Conservation (phyloP, 139 green algal genomes). For the Chlorella ohadii region DNA sequence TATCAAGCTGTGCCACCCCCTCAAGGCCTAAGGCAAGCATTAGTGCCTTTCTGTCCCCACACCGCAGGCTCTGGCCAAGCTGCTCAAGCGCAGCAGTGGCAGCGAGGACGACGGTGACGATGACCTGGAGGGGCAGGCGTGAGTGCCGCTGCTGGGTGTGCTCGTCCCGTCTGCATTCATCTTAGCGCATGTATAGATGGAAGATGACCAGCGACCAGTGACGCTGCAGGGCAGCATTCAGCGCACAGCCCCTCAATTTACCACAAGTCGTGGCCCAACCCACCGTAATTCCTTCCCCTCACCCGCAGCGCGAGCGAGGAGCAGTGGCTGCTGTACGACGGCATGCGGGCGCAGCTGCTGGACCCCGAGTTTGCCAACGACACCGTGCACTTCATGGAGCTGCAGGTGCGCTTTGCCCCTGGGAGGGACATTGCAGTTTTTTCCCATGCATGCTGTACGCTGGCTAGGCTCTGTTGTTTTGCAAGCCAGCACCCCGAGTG, state of each 20-base stretch:
- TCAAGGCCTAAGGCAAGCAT: no score
- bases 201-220: no score
- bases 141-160: neutral
- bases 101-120: conserved; percentile 19
- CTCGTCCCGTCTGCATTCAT: no score
- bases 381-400: conserved; percentile 51
- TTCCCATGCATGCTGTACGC: conserved; percentile 66
- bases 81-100: neutral
- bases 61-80: conserved; percentile 28
- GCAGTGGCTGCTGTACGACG: conserved; percentile 60
- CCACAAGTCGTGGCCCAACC: no score
- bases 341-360: conserved; percentile 49
- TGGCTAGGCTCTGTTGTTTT: conserved; percentile 52
- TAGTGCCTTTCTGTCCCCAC: no score
- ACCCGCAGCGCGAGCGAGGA: conserved; percentile 24
- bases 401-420: conserved; percentile 57
- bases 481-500: conserved; percentile 50
- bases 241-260: no score
- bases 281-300: no score
- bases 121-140: neutral
- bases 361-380: conserved; percentile 53
- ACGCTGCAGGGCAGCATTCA: no score
- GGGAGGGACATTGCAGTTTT: no score
- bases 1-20: no score
- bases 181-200: no score